These are phyloP conservation scores for Debaryomyces nepalensis DNA, from an alignment of 1,139 yeast genomes.

Conservation along the genomic window DNA sequence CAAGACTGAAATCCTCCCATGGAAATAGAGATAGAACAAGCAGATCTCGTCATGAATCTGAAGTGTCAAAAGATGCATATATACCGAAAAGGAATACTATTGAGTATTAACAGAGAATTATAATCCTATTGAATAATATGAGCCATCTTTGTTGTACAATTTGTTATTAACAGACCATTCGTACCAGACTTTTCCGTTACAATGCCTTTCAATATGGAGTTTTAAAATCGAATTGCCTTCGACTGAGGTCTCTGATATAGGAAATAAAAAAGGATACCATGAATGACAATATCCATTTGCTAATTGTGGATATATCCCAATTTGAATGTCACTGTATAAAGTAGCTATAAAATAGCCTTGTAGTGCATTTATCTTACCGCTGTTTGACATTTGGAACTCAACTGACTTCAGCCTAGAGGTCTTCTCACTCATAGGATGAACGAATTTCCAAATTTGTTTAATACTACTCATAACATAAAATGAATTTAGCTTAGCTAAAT, in stretches of 20 bases:
- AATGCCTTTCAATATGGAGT: slow-evolving; percentile 44
- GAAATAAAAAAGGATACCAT: slow-evolving; percentile 74
- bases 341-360: slow-evolving; percentile 75
- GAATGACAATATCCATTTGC: slow-evolving; percentile 44
- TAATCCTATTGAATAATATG: slow-evolving; percentile 34
- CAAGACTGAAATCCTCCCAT: neutral
- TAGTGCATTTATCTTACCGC: slow-evolving; percentile 61
- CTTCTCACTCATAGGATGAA: slow-evolving; percentile 41
- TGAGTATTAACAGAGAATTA: slow-evolving; percentile 20
- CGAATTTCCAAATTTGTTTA: slow-evolving; percentile 57
- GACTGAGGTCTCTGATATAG: slow-evolving; percentile 56
- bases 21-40: neutral
- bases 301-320: slow-evolving; percentile 26
- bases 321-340: slow-evolving; percentile 58
- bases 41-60: neutral
- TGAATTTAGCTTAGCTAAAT: slow-evolving; percentile 62
- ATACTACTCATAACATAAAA: slow-evolving; percentile 42
- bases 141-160: slow-evolving; percentile 26
- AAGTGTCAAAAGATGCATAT: neutral
- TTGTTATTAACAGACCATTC: slow-evolving; percentile 59
- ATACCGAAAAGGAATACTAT: neutral
- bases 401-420: neutral
- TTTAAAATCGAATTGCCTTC: slow-evolving; percentile 52
- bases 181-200: slow-evolving; percentile 61
- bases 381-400: neutral